Conservation (phyloP, 2,329 filamentous ascomycete species). For the Pyrenophora tritici-repentis region DNA sequence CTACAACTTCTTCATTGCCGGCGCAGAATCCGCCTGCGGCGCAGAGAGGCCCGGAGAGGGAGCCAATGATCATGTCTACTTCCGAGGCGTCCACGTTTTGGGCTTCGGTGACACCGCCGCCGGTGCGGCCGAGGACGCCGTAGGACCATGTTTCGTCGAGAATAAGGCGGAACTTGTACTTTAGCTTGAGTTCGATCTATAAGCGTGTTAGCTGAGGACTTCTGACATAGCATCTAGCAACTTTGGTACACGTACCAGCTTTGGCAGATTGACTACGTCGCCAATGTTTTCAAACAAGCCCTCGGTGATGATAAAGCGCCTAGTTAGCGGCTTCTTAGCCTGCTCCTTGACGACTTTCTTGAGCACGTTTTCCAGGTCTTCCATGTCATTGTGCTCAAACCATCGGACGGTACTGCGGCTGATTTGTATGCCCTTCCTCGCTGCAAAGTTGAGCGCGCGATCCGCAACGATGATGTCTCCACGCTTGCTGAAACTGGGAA, state of each 20-base stretch:
- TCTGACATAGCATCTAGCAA: not conserved
- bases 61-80: conserved; percentile 97
- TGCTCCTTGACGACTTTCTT: conserved; percentile 87
- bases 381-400: conserved; percentile 97
- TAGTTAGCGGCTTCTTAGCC: conserved; percentile 82
- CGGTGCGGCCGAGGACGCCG: conserved; percentile 88
- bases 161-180: conserved; percentile 97
- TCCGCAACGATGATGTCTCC: conserved; percentile 97
- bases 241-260: conserved; percentile 65
- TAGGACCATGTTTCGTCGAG: conserved; percentile 98
- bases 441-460: conserved; percentile 88
- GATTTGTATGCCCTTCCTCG: conserved; percentile 92
- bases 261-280: conserved; percentile 82
- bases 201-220: conserved; percentile 6
- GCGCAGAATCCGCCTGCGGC: conserved; percentile 96
- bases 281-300: conserved; percentile 90
- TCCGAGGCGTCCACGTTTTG: conserved; percentile 94
- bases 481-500: conserved; percentile 94
- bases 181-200: conserved; percentile 86
- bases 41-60: conserved; percentile 85
- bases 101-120: conserved; percentile 89
- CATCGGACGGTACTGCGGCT: conserved; percentile 88
- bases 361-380: conserved; percentile 85
- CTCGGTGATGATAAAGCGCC: conserved; percentile 95
- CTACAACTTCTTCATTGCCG: conserved; percentile 86